These are phyloP conservation scores for Daldinia vernicosa DNA, from an alignment of 495 filamentous ascomycete genomes.

Conservation along the genomic window DNA sequence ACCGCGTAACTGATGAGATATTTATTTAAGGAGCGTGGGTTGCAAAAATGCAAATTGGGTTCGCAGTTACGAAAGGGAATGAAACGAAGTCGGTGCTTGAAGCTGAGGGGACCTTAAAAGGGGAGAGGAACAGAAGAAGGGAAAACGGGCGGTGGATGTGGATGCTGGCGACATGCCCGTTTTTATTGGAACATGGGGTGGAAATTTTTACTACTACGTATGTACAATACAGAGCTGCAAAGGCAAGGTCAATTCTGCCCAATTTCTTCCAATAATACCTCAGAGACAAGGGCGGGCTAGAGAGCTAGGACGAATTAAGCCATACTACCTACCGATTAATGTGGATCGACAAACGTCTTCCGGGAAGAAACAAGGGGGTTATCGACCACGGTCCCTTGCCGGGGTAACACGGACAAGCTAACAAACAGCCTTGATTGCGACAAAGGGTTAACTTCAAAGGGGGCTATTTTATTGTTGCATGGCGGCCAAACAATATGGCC, in stretches of 20 bases:
- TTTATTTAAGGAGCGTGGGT: slow-evolving; percentile 44
- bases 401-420: slow-evolving; percentile 3
- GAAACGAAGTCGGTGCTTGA: slow-evolving; percentile 24
- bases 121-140: slow-evolving; percentile 17
- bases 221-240: not conserved
- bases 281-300: not conserved
- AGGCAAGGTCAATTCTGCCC: not conserved
- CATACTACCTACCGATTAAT: slow-evolving; percentile 28
- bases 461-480: not conserved
- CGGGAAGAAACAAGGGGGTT: slow-evolving; percentile 38
- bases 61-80: slow-evolving; percentile 27
- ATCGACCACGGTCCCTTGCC: slow-evolving; percentile 16
- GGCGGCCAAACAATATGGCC: too few relatives aligned
- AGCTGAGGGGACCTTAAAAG: slow-evolving; percentile 25
- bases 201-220: slow-evolving; percentile 1
- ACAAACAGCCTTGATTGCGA: slow-evolving; percentile 20
- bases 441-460: slow-evolving; percentile 24
- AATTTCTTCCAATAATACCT: slow-evolving; percentile 29
- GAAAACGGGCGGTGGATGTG: slow-evolving; percentile 27
- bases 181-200: slow-evolving; percentile 43
- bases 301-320: slow-evolving; percentile 22
- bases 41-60: slow-evolving; percentile 36
- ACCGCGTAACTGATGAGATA: slow-evolving; percentile 16
- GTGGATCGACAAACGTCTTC: slow-evolving; percentile 44
- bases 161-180: slow-evolving; percentile 20